Evolutionary conservation across 2,329 filamentous ascomycete species (phyloP), one percentile per base, ranked within the genome.

Genomic region (Colletotrichum gloeosporioides): DNA sequence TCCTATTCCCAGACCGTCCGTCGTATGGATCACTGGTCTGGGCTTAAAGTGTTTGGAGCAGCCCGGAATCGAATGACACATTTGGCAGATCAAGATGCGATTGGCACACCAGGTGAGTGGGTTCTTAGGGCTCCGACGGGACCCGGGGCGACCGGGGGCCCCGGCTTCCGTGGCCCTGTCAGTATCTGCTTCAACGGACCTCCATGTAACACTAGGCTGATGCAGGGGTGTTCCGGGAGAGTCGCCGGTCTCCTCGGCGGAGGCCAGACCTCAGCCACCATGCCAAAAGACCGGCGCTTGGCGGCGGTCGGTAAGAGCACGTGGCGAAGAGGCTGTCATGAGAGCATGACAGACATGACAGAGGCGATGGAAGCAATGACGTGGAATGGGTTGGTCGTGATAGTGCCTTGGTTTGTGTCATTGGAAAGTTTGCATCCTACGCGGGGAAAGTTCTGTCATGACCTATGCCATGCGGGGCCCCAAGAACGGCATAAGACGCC

Each of bases 361-460:
- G 10, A 22, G 57, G 12, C 69, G 18, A 13, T 6, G 44, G 6
- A 18, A 44, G 27, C 25, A 57, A 57, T 68, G 57, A 64, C 32
- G 27, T 67, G 29, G 13, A 32, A 29, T 31, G 15, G 68, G 29
- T 57, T 31, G n/a, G 53, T 15, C 16, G n/a, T 25, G 27, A 18
- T 25, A 22, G 18, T 27, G 13, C 29, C 29, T 31, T 34, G 53
- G 55, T 53, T 22, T 22, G 18, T 39, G 34, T 9, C 32, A 27
- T 12, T 8, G 22, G 22, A 22, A 22, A 22, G 22, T 22, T 39
- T 64, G 15, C 22, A 22, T 6, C 18, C 10, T 53, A n/a, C 32
- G 73, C 63, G 73, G 57, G 22, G 64, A 66, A 29, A 22, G 70
- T 69, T 76, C 64, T 69, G 69, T 74, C 74, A 76, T 57, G 44